These are phyloP conservation scores for Nevesoporus exiguus DNA, from an alignment of 768 basidiomycete genomes.

Conservation along the genomic window DNA sequence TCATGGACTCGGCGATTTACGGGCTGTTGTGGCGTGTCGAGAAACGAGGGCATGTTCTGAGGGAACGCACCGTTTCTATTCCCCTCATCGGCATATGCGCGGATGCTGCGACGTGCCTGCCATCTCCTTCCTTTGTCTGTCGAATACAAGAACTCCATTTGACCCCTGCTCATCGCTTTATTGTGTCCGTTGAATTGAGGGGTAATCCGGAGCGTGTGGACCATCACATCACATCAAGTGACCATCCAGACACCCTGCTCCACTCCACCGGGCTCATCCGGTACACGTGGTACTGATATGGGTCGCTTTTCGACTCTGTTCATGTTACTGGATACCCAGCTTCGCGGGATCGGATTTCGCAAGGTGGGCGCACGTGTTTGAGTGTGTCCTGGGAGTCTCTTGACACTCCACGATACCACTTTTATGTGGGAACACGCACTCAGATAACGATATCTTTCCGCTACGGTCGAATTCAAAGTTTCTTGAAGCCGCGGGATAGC, in stretches of 20 bases:
- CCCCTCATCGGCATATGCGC: conserved; percentile 28
- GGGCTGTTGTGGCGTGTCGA: neutral
- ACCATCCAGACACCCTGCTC: conserved; percentile 38
- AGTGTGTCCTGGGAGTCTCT: too few relatives aligned
- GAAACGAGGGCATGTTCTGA: neutral
- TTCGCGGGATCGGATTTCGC: conserved; percentile 1
- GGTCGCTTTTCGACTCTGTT: neutral
- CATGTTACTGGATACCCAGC: neutral
- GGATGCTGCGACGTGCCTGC: too few relatives aligned
- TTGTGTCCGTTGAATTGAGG: conserved; percentile 47
- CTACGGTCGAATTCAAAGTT: too few relatives aligned
- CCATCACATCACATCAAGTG: conserved; percentile 46
- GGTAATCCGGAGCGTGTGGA: conserved; percentile 65
- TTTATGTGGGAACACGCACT: neutral
- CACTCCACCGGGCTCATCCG: conserved; percentile 44
- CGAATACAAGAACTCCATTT: conserved; percentile 18
- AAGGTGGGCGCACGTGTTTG: neutral
- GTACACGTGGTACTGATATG: neutral
- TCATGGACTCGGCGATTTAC: neutral
- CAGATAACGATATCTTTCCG: neutral
- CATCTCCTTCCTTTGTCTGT: conserved; percentile 25
- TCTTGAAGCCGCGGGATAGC: neutral
- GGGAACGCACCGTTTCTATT: neutral
- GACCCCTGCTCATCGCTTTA: conserved; percentile 12
- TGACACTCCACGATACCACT: neutral